Percentiles rank a stretch among this genome's conserved stretches.
Conservation (phyloP, 768 basidiomycete genomes). For the Termitomyces sp. region DNA sequence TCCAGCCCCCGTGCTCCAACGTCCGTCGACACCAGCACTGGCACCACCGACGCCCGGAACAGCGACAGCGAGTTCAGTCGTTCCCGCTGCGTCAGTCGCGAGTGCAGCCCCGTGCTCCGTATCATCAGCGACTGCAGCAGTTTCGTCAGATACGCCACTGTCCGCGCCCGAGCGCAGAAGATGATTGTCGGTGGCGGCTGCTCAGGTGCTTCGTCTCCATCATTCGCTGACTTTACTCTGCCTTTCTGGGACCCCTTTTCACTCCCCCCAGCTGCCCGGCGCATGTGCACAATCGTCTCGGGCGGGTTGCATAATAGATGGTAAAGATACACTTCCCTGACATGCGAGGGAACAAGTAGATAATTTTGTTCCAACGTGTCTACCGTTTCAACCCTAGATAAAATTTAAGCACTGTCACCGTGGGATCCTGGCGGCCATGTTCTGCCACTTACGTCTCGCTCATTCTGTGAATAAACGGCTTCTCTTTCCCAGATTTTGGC, state of each 20-base stretch:
- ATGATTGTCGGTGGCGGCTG: slow-evolving; percentile 96
- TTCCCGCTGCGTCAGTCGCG: slow-evolving; percentile 88
- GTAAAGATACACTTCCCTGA: slow-evolving; percentile 89
- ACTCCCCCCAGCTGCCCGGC: slow-evolving; percentile 56
- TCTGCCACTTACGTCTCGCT: slow-evolving; percentile 52
- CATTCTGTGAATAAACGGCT: slow-evolving; percentile 83
- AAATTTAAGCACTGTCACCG: background rate
- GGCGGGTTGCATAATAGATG: slow-evolving; percentile 88
- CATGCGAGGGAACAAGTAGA: slow-evolving; percentile 89
- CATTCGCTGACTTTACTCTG: slow-evolving; percentile 21
- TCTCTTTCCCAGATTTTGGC: slow-evolving; percentile 78
- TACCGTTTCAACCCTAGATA: slow-evolving; percentile 79
- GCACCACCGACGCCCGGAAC: slow-evolving; percentile 83
- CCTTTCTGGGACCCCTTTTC: slow-evolving; percentile 22
- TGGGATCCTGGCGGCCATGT: background rate
- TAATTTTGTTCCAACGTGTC: slow-evolving; percentile 84
- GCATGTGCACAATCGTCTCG: slow-evolving; percentile 64
- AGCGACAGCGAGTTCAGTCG: slow-evolving; percentile 78
- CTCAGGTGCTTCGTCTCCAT: slow-evolving; percentile 48
- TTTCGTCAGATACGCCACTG: slow-evolving; percentile 83
- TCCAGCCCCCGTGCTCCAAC: slow-evolving; percentile 94
- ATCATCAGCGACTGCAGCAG: slow-evolving; percentile 77
- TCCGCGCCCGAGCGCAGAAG: slow-evolving; percentile 81
- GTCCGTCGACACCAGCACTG: slow-evolving; percentile 91
- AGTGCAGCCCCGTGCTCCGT: slow-evolving; percentile 87